These are phyloP conservation scores for Sonneratia alba DNA, from an alignment of 345 rosid genomes.

Conservation along the genomic window DNA sequence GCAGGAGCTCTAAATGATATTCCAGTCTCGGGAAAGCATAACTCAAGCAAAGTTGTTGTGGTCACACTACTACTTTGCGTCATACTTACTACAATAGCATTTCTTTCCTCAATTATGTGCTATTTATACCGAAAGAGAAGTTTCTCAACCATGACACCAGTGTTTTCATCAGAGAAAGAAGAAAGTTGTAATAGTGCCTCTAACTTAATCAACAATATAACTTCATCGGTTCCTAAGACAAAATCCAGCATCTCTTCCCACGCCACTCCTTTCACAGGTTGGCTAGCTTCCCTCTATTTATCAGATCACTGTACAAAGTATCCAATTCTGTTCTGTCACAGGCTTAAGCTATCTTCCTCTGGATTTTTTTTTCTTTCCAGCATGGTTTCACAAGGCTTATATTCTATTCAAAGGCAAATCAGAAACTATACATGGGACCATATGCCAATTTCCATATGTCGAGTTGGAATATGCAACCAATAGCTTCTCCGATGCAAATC, in stretches of 20 bases:
- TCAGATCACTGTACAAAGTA: neutral
- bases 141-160: conserved; percentile 28
- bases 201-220: conserved; percentile 52
- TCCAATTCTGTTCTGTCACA: neutral
- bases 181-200: conserved; percentile 71
- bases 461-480: conserved; percentile 70
- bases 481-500: conserved; percentile 58
- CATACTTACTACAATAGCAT: conserved; percentile 55
- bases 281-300: neutral
- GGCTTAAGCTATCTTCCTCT: conserved; percentile 1
- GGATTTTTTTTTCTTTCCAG: conserved; percentile 23
- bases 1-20: conserved; percentile 35
- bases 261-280: conserved; percentile 33
- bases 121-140: conserved; percentile 46
- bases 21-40: conserved; percentile 34
- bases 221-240: conserved; percentile 34
- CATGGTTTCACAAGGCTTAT: conserved; percentile 53
- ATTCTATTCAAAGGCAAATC: conserved; percentile 39
- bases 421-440: conserved; percentile 43
- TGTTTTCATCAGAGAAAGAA: conserved; percentile 57
- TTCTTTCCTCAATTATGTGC: conserved; percentile 51
- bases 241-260: conserved; percentile 29
- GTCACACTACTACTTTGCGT: conserved; percentile 46
- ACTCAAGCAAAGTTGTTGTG: conserved; percentile 48
- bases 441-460: conserved; percentile 52